A percentile compares a stretch with the other conserved stretches of the same genome.
Conservation (phyloP, 305 asterid species). For the Fraxinus greggii region DNA sequence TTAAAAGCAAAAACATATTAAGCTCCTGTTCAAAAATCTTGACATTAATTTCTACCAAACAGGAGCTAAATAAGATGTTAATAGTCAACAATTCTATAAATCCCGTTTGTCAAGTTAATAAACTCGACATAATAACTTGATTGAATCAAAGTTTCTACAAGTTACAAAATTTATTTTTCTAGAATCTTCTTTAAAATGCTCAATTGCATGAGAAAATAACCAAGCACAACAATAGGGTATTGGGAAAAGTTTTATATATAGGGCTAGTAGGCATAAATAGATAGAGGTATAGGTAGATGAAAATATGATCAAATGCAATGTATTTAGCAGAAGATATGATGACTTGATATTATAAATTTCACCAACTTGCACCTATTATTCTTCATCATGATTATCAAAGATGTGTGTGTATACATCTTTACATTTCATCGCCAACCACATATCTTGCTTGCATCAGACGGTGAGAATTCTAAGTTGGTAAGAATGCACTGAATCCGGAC, state of each 20-base stretch:
- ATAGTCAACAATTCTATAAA: not conserved
- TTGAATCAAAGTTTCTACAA: not conserved
- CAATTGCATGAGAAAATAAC: conserved; percentile 5
- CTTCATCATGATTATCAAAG: conserved; percentile 4
- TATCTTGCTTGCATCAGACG: not conserved
- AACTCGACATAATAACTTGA: not conserved
- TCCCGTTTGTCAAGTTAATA: not conserved
- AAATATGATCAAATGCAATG: conserved; percentile 37
- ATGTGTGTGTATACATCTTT: not conserved
- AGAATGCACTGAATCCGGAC: conserved; percentile 4
- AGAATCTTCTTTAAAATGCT: conserved; percentile 26
- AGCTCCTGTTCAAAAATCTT: not conserved
- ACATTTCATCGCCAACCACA: conserved; percentile 20
- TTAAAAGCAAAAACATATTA: not conserved
- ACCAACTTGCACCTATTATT: conserved; percentile 27
- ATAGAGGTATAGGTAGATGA: not conserved
- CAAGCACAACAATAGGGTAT: conserved; percentile 11
- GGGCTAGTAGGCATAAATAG: conserved; percentile 11
- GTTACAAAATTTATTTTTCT: not conserved
- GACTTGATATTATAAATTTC: conserved; percentile 1
- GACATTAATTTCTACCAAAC: not conserved
- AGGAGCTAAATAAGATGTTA: not conserved
- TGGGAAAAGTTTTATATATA: conserved; percentile 10
- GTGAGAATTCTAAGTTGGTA: not conserved
- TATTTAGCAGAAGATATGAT: conserved; percentile 18